Percentiles rank a stretch among this genome's conserved stretches.
phyloP scores from a whole-genome alignment of 495 filamentous ascomycete species.

The Geoglossum glabrum region DNA sequence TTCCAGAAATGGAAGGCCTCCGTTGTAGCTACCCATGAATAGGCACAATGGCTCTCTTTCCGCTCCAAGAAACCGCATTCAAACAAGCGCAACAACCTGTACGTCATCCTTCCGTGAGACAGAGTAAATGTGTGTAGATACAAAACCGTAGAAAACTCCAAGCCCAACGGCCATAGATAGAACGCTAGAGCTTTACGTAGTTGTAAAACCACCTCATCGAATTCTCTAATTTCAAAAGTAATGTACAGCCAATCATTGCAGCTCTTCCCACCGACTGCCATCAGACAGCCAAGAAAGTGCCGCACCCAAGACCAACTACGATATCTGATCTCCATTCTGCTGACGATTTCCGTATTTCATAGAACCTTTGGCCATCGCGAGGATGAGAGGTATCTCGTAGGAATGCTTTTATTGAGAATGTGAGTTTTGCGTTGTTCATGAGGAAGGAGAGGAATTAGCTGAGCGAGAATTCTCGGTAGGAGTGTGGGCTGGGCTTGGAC shows the following conservation, averaged over 20 bases:
- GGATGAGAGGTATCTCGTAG: conserved; percentile 1
- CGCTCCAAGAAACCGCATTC: no score
- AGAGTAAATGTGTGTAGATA: no score
- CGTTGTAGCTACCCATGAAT: no score
- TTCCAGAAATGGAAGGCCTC: no score
- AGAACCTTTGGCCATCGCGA: conserved; percentile 22
- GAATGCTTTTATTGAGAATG: conserved; percentile 28
- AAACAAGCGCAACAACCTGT: no score
- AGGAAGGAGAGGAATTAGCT: conserved; percentile 16
- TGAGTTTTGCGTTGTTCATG: conserved; percentile 35
- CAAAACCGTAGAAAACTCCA: no score
- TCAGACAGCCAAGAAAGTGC: conserved; percentile 16
- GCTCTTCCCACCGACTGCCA: conserved; percentile 2
- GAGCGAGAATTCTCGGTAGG: neutral
- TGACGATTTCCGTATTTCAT: conserved; percentile 25
- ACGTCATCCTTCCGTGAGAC: no score
- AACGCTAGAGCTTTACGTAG: no score
- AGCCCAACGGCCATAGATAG: no score
- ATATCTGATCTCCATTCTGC: conserved; percentile 31
- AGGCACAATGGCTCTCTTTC: no score
- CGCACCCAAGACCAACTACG: conserved; percentile 38
- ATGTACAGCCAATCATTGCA: conserved; percentile 6
- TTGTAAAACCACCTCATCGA: neutral
- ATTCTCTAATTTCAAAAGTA: neutral
- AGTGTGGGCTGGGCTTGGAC: no score